Conservation (phyloP, 192 early-diverging fungal species). For the Haplosporangium gracile region DNA sequence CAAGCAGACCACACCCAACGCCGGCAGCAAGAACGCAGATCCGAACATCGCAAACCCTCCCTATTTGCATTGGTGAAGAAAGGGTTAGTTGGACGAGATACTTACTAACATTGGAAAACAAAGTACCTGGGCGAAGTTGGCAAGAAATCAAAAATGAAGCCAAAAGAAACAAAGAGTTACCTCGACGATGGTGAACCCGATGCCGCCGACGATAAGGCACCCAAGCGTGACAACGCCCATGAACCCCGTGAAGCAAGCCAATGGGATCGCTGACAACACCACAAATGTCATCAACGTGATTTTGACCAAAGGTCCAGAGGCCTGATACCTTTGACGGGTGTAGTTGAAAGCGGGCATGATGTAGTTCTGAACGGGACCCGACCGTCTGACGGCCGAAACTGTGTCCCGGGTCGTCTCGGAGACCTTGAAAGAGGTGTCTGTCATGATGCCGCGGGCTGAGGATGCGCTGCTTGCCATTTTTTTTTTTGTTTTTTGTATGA, state of each 20-base stretch:
- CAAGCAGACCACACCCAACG: constrained; percentile 22
- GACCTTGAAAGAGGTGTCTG: constrained; percentile 14
- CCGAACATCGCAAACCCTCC: constrained; percentile 39
- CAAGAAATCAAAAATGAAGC: not conserved
- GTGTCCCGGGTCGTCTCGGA: constrained; percentile 16
- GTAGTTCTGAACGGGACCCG: constrained; percentile 19
- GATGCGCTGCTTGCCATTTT: not conserved
- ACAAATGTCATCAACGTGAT: constrained; percentile 15
- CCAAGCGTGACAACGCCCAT: constrained; percentile 32
- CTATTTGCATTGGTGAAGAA: not conserved
- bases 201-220: constrained; percentile 23
- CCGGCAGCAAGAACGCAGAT: constrained; percentile 38
- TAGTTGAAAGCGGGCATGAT: constrained; percentile 9
- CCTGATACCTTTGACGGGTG: not conserved
- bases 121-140: too few species aligned
- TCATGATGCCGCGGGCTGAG: constrained; percentile 15
- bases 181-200: constrained; percentile 29
- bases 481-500: not conserved
- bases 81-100: not conserved
- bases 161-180: not conserved
- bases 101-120: too few species aligned
- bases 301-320: not conserved
- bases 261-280: constrained; percentile 18
- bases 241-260: constrained; percentile 29
- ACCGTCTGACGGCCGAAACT: constrained; percentile 13